Evolutionary conservation across 495 filamentous ascomycete genomes (phyloP).

Genomic region (Bryoglossum gracile): DNA sequence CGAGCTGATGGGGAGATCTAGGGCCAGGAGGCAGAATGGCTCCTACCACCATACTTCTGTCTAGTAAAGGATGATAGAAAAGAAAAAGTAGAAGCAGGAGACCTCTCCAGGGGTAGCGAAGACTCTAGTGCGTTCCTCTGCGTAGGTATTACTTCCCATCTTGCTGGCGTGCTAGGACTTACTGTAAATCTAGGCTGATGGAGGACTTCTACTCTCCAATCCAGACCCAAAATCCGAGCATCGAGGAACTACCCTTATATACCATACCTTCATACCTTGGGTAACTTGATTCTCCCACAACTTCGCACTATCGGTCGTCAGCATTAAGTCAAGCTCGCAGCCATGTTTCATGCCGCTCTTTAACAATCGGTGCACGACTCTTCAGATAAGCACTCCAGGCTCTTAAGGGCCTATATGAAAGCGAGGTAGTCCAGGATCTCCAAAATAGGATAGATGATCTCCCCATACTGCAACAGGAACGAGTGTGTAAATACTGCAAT

Average conservation of each 20-base stretch:
- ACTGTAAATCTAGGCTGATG: not conserved
- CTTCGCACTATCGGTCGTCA: not conserved
- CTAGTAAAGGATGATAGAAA: constrained; percentile 3
- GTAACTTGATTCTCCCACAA: not conserved
- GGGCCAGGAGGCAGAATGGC: constrained; percentile 1
- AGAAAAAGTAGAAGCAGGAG: not conserved
- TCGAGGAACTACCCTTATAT: constrained; percentile 1
- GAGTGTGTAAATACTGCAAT: constrained; percentile 4
- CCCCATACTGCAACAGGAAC: not conserved
- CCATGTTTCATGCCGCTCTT: constrained; percentile 5
- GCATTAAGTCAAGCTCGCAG: constrained; percentile 1
- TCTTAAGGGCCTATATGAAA: not conserved
- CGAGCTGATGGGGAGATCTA: not conserved
- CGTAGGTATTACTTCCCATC: not conserved
- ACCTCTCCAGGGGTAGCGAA: too few relatives aligned
- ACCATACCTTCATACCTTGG: constrained; percentile 5
- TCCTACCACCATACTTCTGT: not conserved
- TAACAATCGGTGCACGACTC: not conserved
- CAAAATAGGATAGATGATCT: not conserved
- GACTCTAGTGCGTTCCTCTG: too few relatives aligned
- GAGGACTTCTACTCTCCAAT: constrained; percentile 1
- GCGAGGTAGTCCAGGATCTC: constrained; percentile 5
- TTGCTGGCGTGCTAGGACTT: not conserved
- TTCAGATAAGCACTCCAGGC: not conserved
- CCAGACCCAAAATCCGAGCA: not conserved